phyloP scores from a whole-genome alignment of 2,329 filamentous ascomycete genomes.

The Chaetomiaceae sp. region DNA sequence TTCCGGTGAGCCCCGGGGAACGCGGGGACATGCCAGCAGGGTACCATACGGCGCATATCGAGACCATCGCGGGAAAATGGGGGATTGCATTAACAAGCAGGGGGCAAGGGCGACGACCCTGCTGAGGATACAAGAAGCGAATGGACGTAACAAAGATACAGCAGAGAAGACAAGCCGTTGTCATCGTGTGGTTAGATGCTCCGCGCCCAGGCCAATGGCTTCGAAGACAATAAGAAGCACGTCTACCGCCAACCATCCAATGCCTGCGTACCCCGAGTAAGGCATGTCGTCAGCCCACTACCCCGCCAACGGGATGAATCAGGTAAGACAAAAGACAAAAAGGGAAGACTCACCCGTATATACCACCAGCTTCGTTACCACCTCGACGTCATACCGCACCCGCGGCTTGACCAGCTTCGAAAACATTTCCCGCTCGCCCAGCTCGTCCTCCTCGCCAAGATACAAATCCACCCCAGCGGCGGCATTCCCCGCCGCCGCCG shows the following conservation, averaged over 20 bases:
- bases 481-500: slow-evolving; percentile 24
- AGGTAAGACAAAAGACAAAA: not conserved
- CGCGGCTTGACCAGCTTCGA: slow-evolving; percentile 75
- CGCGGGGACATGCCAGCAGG: not conserved
- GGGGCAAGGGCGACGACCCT: not conserved
- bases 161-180: not conserved
- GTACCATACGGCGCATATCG: not conserved
- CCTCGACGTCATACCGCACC: slow-evolving; percentile 96
- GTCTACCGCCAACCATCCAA: slow-evolving; percentile 74
- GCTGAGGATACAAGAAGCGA: slow-evolving; percentile 2
- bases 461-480: slow-evolving; percentile 34
- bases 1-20: too few relatives aligned
- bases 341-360: slow-evolving; percentile 62
- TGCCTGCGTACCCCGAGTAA: slow-evolving; percentile 44
- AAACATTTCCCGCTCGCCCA: slow-evolving; percentile 75
- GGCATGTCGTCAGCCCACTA: not conserved
- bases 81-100: not conserved
- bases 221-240: slow-evolving; percentile 69
- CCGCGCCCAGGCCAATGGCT: slow-evolving; percentile 46
- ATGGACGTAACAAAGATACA: not conserved
- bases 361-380: slow-evolving; percentile 92
- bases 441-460: slow-evolving; percentile 41
- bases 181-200: slow-evolving; percentile 23
- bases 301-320: not conserved
- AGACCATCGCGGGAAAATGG: too few relatives aligned